phyloP scores from a whole-genome alignment of 176 grass and related monocot species.

The Ensete ventricosum region DNA sequence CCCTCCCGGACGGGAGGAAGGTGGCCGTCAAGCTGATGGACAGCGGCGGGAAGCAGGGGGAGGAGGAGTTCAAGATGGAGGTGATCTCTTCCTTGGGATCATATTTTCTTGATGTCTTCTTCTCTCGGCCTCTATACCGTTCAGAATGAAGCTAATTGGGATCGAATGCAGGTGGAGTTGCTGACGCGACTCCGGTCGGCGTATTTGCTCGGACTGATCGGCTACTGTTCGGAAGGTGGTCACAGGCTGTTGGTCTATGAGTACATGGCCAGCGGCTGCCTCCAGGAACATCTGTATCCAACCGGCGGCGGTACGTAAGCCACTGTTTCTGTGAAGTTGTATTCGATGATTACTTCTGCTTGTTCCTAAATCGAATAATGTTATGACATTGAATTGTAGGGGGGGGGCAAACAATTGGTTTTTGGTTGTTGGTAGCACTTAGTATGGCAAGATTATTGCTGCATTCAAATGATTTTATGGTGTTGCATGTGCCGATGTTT shows the following conservation, averaged over 20 bases:
- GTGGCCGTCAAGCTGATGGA: conserved; percentile 97
- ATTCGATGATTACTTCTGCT: not conserved
- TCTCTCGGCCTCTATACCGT: conserved; percentile 1
- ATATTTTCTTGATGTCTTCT: not conserved
- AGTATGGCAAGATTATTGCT: too few relatives aligned
- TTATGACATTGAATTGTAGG: not conserved
- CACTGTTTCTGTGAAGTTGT: not conserved
- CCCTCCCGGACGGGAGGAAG: conserved; percentile 69
- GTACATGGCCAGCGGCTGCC: conserved; percentile 92
- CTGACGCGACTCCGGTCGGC: conserved; percentile 65
- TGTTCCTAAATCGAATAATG: not conserved
- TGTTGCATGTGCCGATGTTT: not conserved
- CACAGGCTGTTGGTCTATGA: conserved; percentile 86
- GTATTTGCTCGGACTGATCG: conserved; percentile 70
- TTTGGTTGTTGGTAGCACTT: not conserved
- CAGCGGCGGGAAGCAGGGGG: conserved; percentile 75
- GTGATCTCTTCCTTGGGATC: conserved; percentile 1
- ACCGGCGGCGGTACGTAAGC: conserved; percentile 40
- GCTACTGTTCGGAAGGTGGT: conserved; percentile 79
- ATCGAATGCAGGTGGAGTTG: conserved; percentile 55
- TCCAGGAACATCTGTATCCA: conserved; percentile 97
- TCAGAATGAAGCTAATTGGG: not conserved
- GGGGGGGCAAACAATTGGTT: not conserved
- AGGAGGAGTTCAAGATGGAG: conserved; percentile 99
- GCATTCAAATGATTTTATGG: not conserved